Percentiles rank a stretch among this genome's conserved stretches.
Conservation (phyloP, 2,329 filamentous ascomycete species). For the Orbilia javanica region DNA sequence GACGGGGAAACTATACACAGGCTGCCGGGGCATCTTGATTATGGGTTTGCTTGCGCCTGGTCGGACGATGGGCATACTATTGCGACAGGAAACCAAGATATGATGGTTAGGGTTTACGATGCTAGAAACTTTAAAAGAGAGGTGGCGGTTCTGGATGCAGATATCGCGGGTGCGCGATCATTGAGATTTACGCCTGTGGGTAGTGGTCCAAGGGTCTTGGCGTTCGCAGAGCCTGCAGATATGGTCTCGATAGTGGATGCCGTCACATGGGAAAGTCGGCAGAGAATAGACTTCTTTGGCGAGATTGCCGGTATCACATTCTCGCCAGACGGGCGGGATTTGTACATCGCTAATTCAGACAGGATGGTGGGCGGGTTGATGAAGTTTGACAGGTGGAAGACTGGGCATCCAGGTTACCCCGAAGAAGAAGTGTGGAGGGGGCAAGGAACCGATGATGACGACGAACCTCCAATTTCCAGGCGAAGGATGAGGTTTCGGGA, state of each 20-base stretch:
- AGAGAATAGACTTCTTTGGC: slow-evolving; percentile 80
- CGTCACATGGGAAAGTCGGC: slow-evolving; percentile 73
- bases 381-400: slow-evolving; percentile 70
- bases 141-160: slow-evolving; percentile 72
- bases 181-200: slow-evolving; percentile 80
- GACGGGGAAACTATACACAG: slow-evolving; percentile 71
- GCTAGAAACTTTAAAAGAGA: slow-evolving; percentile 76
- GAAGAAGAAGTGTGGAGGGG: slow-evolving; percentile 34
- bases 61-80: slow-evolving; percentile 80
- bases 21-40: slow-evolving; percentile 76
- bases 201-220: slow-evolving; percentile 75
- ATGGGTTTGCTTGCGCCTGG: slow-evolving; percentile 83
- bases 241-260: slow-evolving; percentile 79
- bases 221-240: slow-evolving; percentile 82
- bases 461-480: slow-evolving; percentile 26
- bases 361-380: slow-evolving; percentile 75
- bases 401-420: slow-evolving; percentile 32
- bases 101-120: slow-evolving; percentile 80
- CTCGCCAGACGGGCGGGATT: slow-evolving; percentile 74
- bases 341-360: slow-evolving; percentile 79
- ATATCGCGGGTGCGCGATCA: slow-evolving; percentile 77
- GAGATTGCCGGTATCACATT: slow-evolving; percentile 79
- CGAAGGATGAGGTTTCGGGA: slow-evolving; percentile 54
- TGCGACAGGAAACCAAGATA: slow-evolving; percentile 83
- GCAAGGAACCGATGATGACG: slow-evolving; percentile 22